Conservation (phyloP, 495 filamentous ascomycete genomes). For the Thermothielavioides terrestris region DNA sequence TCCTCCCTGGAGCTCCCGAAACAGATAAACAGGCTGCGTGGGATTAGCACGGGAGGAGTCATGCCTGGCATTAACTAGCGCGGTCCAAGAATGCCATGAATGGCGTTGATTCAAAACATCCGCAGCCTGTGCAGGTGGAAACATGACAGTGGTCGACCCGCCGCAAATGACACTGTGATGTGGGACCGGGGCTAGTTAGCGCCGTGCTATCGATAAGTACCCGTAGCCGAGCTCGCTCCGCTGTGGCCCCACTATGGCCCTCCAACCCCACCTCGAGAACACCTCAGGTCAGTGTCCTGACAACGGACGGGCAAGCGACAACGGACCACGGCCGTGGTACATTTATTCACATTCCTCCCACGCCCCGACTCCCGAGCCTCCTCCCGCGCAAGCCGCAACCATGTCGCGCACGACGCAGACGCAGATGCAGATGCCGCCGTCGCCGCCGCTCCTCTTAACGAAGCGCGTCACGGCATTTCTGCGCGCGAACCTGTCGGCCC, state of each 20-base stretch:
- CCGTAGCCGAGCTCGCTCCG: too few species aligned
- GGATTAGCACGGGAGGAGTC: too few species aligned
- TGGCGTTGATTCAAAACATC: too few species aligned
- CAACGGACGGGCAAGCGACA: neutral
- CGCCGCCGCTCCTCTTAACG: conserved; percentile 40
- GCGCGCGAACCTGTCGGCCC: conserved; percentile 36
- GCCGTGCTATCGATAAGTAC: conserved; percentile 3
- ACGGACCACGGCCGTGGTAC: neutral
- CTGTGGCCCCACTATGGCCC: neutral
- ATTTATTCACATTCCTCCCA: neutral
- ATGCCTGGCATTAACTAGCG: too few species aligned
- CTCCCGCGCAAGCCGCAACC: neutral
- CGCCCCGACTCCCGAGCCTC: neutral
- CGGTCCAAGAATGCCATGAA: too few species aligned
- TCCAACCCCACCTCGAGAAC: neutral
- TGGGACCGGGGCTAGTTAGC: neutral
- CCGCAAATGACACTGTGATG: too few species aligned
- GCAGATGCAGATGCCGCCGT: conserved; percentile 16
- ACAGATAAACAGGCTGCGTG: too few species aligned
- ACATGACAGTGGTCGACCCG: too few species aligned
- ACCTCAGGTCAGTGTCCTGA: conserved; percentile 1
- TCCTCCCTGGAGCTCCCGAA: too few species aligned
- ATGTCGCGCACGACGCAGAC: conserved; percentile 12
- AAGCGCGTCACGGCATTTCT: conserved; percentile 43
- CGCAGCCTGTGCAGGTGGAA: too few species aligned